These are phyloP conservation scores for Tetraselmis chui DNA, from an alignment of 139 green algal species.

Conservation along the genomic window DNA sequence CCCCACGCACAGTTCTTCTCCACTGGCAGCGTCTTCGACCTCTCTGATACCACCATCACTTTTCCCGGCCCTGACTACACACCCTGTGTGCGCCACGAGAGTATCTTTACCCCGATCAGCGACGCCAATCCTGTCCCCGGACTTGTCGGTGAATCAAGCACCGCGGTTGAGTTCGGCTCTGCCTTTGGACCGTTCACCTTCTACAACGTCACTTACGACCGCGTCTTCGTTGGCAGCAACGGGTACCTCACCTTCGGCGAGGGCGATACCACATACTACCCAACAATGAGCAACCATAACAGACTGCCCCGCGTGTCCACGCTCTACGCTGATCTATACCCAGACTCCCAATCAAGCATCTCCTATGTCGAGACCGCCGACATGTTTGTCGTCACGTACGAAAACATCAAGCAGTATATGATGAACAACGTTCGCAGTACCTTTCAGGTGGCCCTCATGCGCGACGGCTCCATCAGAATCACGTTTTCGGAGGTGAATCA, in stretches of 20 bases:
- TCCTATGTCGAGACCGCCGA: background rate
- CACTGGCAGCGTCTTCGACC: background rate
- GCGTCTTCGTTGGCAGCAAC: background rate
- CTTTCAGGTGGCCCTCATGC: background rate
- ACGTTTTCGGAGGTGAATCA: background rate
- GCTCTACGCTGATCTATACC: background rate
- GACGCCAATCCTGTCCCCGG: too few species aligned
- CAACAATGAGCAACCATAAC: background rate
- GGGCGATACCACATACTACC: background rate
- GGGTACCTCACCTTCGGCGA: background rate
- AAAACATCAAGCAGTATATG: background rate
- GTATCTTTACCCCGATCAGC: too few species aligned
- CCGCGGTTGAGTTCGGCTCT: too few species aligned
- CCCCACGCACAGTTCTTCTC: background rate
- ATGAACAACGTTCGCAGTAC: background rate
- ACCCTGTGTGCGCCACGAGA: background rate
- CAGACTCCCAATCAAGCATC: background rate
- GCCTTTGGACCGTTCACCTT: background rate
- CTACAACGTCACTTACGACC: background rate
- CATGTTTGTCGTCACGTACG: background rate
- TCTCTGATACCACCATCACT: background rate
- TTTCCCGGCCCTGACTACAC: background rate
- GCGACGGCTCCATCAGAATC: background rate
- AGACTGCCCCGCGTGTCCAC: background rate
- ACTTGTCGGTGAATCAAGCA: too few species aligned